Base-by-base conservation (phyloP, 345 rosid genomes). In the Trapa bicornis region DNA sequence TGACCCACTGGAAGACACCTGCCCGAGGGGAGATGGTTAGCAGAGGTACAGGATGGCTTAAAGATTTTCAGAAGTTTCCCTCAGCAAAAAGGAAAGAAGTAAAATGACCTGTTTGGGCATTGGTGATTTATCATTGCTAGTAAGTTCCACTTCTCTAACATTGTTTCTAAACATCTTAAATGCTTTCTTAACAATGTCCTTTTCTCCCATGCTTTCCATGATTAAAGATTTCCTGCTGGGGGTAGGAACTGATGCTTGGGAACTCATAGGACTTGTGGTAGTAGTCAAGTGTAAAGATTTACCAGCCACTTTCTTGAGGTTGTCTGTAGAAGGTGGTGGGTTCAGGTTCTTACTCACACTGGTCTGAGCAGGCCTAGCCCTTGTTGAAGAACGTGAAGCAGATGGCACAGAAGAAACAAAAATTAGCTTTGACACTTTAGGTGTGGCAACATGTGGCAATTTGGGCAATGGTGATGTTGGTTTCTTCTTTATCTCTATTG, bases 181-280 rank as follows among this genome's bases (percentile, higher is more conserved):
- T 22, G 97, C 97, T 65, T 96, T 87, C 75, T 81, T 90, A 38
- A 93, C 91, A 65, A 88, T 90, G 80, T 93, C 98, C 77, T 93
- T 93, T 78, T 93, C 97, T 61, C 93, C 91, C 98, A 93, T 93
- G 73, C 77, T 83, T 78, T 93, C 98, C 96, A 88, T 88, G 61
- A 93, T 83, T 73, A 83, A 73, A 62, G 96, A 83, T 53, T 85
- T 85, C 73, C 89, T 82, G 22, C 80, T 68, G 63, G 80, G 64
- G 12, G 85, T 42, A 58, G 66, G 68, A 74, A 85, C 69, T 61
- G 77, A 66, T 61, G 73, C 80, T 72, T 65, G 84, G 52, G 87
- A 78, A 56, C 69, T 73, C 17, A 85, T 70, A 50, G 88, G 75
- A 33, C 79, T 90, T 66, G 82, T 54, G 74, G 73, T 79, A 77